Evolutionary conservation across 2,329 filamentous ascomycete species (phyloP).

Genomic region (Stagonosporopsis cucurbitacearum): DNA sequence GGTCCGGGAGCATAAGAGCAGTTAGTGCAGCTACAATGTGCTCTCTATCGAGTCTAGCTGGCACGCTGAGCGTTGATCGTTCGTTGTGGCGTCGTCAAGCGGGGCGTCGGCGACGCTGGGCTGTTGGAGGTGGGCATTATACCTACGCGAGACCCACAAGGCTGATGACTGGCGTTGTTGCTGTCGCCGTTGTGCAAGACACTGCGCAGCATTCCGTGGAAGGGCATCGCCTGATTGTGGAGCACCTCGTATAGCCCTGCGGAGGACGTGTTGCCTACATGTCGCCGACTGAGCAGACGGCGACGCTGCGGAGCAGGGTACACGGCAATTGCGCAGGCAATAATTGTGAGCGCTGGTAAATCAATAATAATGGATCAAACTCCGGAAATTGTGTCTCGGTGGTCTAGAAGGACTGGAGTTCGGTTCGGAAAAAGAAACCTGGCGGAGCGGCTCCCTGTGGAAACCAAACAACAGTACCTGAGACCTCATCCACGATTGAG

Average conservation of each 20-base stretch:
- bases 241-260: not conserved
- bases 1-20: slow-evolving; percentile 2
- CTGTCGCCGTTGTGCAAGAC: slow-evolving; percentile 6
- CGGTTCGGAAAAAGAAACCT: not conserved
- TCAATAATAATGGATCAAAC: slow-evolving; percentile 4
- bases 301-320: not conserved
- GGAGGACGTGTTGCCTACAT: not conserved
- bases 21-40: slow-evolving; percentile 18
- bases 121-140: not conserved
- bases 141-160: slow-evolving; percentile 4
- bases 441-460: not conserved
- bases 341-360: slow-evolving; percentile 1
- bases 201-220: slow-evolving; percentile 1
- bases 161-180: slow-evolving; percentile 12
- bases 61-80: slow-evolving; percentile 21
- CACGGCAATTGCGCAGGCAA: not conserved
- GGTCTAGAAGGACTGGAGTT: slow-evolving; percentile 1
- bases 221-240: not conserved
- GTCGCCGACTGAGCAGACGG: slow-evolving; percentile 8
- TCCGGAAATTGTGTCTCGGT: slow-evolving; percentile 14
- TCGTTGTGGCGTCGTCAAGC: slow-evolving; percentile 21
- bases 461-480: not conserved
- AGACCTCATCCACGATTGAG: not conserved
- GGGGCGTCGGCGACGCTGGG: slow-evolving; percentile 13
- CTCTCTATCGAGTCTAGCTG: slow-evolving; percentile 20